Evolutionary conservation across 2,329 filamentous ascomycete species (phyloP).

Genomic region (Cladosporium halotolerans): DNA sequence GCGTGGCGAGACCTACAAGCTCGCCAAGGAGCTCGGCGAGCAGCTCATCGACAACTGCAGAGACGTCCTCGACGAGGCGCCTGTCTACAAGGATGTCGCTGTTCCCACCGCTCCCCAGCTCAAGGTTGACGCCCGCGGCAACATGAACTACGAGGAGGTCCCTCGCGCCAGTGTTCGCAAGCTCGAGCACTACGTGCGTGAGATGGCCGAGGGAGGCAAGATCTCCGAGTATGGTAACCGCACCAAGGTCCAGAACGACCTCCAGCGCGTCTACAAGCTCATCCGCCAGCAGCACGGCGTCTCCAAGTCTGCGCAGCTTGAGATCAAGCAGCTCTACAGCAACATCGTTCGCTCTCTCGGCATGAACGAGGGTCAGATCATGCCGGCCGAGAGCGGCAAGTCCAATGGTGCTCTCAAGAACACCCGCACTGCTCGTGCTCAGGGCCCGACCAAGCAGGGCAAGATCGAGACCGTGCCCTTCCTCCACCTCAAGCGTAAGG

Average conservation of each 20-base stretch:
- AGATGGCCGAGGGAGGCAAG: slow-evolving; percentile 98
- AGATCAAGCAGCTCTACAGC: slow-evolving; percentile 92
- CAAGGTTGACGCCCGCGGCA: slow-evolving; percentile 84
- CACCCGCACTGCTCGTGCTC: slow-evolving; percentile 45
- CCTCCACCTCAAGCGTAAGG: slow-evolving; percentile 91
- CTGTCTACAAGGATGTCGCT: slow-evolving; percentile 93
- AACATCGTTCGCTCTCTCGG: slow-evolving; percentile 89
- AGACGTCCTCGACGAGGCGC: slow-evolving; percentile 75
- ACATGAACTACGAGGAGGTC: slow-evolving; percentile 84
- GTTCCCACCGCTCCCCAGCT: slow-evolving; percentile 88
- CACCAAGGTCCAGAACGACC: slow-evolving; percentile 94
- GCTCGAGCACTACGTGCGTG: slow-evolving; percentile 94
- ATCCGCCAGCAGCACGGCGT: slow-evolving; percentile 98
- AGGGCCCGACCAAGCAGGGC: slow-evolving; percentile 60
- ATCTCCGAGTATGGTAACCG: slow-evolving; percentile 98
- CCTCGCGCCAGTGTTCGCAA: slow-evolving; percentile 87
- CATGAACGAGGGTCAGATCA: slow-evolving; percentile 98
- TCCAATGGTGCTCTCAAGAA: slow-evolving; percentile 55
- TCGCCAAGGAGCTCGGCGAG: slow-evolving; percentile 90
- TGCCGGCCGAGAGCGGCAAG: slow-evolving; percentile 78
- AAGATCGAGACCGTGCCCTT: slow-evolving; percentile 98
- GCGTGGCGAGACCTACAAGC: slow-evolving; percentile 91
- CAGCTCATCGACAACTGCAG: slow-evolving; percentile 97
- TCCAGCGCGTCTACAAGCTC: slow-evolving; percentile 93
- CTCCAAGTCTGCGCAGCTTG: slow-evolving; percentile 89